Conservation (phyloP, 768 basidiomycete genomes). For the Nevesoporus exiguus region DNA sequence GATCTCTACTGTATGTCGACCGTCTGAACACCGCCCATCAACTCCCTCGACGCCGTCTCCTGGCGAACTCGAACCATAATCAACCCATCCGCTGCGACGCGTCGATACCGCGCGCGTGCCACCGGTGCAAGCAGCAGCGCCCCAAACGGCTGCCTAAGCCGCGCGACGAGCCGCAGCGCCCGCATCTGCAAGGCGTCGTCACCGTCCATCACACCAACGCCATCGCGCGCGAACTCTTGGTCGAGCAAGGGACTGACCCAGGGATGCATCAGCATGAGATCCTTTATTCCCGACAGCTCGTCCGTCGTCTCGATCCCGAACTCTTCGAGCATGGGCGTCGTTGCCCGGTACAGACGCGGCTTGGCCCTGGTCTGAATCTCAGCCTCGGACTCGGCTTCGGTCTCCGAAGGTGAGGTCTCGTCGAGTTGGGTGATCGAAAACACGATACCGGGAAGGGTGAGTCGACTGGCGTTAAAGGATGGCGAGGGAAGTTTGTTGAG, state of each 20-base stretch:
- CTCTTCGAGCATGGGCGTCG: neutral
- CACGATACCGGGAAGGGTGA: neutral
- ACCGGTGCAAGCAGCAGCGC: neutral
- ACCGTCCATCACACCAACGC: neutral
- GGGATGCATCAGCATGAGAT: neutral
- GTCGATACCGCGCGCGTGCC: neutral
- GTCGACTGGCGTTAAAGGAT: neutral
- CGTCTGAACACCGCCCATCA: neutral
- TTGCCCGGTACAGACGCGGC: neutral
- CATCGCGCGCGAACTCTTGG: neutral
- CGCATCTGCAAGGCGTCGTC: no score
- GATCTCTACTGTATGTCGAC: conserved; percentile 37
- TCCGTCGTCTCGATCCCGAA: neutral
- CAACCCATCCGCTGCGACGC: neutral
- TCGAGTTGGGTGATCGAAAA: neutral
- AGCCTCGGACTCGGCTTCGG: neutral
- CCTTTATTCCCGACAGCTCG: neutral
- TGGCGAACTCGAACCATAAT: neutral
- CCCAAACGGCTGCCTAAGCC: neutral
- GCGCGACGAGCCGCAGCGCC: neutral
- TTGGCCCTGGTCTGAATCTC: no score
- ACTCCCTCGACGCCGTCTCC: neutral
- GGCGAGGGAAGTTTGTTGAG: neutral
- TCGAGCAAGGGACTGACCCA: neutral
- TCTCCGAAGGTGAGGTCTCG: no score